phyloP scores from a whole-genome alignment of 345 rosid species.

The Euphorbia pulcherrima region DNA sequence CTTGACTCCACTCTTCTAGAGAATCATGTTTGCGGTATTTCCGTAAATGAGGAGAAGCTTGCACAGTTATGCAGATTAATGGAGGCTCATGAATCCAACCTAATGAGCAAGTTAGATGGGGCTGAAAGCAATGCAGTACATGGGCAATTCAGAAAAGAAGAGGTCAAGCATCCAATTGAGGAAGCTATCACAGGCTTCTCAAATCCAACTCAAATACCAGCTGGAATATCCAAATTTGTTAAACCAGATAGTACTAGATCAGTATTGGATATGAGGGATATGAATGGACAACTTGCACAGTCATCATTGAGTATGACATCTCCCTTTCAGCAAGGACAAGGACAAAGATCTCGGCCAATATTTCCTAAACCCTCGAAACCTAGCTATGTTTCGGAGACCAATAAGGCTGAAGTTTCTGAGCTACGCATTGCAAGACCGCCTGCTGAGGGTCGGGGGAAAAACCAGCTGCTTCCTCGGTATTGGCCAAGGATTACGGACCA shows the following conservation, averaged over 20 bases:
- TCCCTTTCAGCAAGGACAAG: constrained; percentile 45
- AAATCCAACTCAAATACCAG: constrained; percentile 24
- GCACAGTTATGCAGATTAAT: constrained; percentile 41
- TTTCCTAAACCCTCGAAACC: constrained; percentile 54
- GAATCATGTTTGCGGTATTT: constrained; percentile 29
- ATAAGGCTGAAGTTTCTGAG: constrained; percentile 42
- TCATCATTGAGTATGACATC: constrained; percentile 57
- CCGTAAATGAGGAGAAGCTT: constrained; percentile 41
- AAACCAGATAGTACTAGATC: constrained; percentile 37
- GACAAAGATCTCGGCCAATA: constrained; percentile 47
- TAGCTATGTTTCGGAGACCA: constrained; percentile 39
- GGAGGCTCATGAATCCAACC: constrained; percentile 44
- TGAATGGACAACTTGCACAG: constrained; percentile 48
- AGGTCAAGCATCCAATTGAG: constrained; percentile 29
- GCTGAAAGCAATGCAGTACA: constrained; percentile 31
- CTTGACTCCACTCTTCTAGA: constrained; percentile 34
- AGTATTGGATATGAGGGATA: constrained; percentile 46
- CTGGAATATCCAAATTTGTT: constrained; percentile 23
- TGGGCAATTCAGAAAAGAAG: constrained; percentile 44
- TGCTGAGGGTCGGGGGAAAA: constrained; percentile 78
- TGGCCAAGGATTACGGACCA: constrained; percentile 95
- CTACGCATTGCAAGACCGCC: constrained; percentile 73
- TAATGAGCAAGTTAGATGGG: constrained; percentile 43
- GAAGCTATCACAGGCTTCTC: constrained; percentile 35
- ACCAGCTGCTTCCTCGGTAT: constrained; percentile 84